Evolutionary conservation across 176 grass and related monocot species (phyloP).

Genomic region (Oryza australiensis): DNA sequence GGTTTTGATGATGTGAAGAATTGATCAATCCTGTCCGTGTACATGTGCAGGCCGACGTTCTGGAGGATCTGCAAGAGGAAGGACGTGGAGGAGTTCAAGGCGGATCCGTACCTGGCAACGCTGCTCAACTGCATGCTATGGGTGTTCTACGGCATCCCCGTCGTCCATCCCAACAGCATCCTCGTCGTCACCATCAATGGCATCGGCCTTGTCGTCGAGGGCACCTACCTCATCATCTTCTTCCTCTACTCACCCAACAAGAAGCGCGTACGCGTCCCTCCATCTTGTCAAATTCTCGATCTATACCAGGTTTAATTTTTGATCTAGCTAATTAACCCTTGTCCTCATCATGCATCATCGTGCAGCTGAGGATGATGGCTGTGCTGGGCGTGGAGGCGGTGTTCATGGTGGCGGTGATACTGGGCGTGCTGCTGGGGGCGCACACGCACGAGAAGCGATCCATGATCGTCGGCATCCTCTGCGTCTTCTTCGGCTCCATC

Average conservation of each 20-base stretch:
- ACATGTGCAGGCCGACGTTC: constrained; percentile 67
- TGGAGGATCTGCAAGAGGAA: constrained; percentile 52
- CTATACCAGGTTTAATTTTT: too few relatives aligned
- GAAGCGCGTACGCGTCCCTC: constrained; percentile 39
- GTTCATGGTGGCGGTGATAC: constrained; percentile 51
- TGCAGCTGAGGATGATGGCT: constrained; percentile 51
- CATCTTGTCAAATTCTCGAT: too few relatives aligned
- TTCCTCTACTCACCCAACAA: constrained; percentile 41
- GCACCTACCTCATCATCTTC: constrained; percentile 62
- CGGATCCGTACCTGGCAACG: constrained; percentile 79
- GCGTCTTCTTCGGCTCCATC: constrained; percentile 54
- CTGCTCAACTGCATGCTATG: constrained; percentile 85
- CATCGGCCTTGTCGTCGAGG: constrained; percentile 64
- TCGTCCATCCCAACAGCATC: constrained; percentile 81
- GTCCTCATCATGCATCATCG: background rate
- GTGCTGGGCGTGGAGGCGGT: constrained; percentile 40
- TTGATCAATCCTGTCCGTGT: too few relatives aligned
- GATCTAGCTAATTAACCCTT: background rate
- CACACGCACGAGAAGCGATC: constrained; percentile 55
- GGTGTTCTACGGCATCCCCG: constrained; percentile 80
- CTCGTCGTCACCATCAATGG: constrained; percentile 89
- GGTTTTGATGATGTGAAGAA: too few relatives aligned
- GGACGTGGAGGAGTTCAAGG: constrained; percentile 75
- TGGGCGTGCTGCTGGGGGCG: constrained; percentile 36
- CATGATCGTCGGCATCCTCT: constrained; percentile 65